phyloP scores from a whole-genome alignment of 768 basidiomycete species.

The Suillus americanus region DNA sequence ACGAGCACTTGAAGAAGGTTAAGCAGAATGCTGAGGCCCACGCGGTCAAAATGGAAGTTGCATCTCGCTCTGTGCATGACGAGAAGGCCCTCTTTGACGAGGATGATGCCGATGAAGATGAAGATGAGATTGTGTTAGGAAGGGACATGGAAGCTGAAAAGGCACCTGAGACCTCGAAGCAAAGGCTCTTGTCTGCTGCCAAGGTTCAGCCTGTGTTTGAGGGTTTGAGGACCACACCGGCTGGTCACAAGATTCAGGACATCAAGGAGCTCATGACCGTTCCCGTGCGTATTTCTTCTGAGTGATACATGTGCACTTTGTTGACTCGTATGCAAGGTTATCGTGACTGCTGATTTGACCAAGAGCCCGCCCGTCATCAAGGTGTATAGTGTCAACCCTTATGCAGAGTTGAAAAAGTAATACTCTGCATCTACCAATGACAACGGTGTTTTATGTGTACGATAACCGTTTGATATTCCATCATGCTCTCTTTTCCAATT shows the following conservation, averaged over 20 bases:
- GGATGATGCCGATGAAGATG: conserved; percentile 75
- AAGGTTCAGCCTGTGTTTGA: conserved; percentile 82
- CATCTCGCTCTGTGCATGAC: conserved; percentile 80
- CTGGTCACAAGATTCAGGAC: conserved; percentile 95
- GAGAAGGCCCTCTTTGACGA: conserved; percentile 89
- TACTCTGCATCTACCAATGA: conserved; percentile 3
- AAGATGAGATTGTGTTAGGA: conserved; percentile 80
- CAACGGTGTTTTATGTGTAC: conserved; percentile 25
- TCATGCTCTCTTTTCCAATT: conserved; percentile 30
- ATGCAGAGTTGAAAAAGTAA: conserved; percentile 57
- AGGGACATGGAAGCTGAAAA: conserved; percentile 44
- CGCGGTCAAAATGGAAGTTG: conserved; percentile 88
- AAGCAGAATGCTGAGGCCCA: conserved; percentile 91
- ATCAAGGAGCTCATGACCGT: conserved; percentile 92
- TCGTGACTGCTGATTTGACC: conserved; percentile 91
- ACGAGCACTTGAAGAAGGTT: conserved; percentile 93
- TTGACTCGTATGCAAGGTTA: conserved; percentile 56
- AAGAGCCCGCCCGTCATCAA: conserved; percentile 98
- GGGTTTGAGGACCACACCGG: conserved; percentile 65
- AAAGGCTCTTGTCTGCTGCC: conserved; percentile 73
- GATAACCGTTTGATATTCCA: conserved; percentile 25
- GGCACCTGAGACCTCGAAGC: conserved; percentile 65
- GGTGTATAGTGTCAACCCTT: conserved; percentile 94
- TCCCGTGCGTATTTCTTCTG: conserved; percentile 58
- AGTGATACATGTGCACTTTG: conserved; percentile 1